Conservation (phyloP, 2,329 filamentous ascomycete species). For the Alternaria novae-zelandiae region DNA sequence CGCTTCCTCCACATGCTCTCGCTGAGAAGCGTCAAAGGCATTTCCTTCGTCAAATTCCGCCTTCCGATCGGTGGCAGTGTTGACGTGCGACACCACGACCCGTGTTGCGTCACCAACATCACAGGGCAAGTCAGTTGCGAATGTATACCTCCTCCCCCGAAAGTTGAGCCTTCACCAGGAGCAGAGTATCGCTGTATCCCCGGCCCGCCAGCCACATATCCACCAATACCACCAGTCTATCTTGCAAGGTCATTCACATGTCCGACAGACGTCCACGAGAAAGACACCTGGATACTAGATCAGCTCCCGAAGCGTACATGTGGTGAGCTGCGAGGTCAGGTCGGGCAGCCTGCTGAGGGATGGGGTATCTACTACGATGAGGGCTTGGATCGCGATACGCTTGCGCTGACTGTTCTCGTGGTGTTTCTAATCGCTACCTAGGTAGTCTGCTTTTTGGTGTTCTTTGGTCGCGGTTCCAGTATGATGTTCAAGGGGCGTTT, state of each 20-base stretch:
- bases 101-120: no score
- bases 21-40: no score
- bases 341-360: slow-evolving; percentile 30
- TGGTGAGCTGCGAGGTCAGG: slow-evolving; percentile 23
- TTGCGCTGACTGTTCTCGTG: slow-evolving; percentile 15
- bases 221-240: slow-evolving; percentile 29
- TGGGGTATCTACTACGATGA: slow-evolving; percentile 39
- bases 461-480: slow-evolving; percentile 27
- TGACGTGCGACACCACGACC: no score
- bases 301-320: slow-evolving; percentile 30
- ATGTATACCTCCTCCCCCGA: no score
- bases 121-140: no score
- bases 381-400: slow-evolving; percentile 24
- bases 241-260: slow-evolving; percentile 25
- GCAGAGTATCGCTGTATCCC: slow-evolving; percentile 34
- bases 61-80: no score
- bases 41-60: no score
- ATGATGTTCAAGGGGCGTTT: slow-evolving; percentile 35
- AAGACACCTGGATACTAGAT: slow-evolving; percentile 27
- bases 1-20: no score
- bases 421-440: slow-evolving; percentile 17
- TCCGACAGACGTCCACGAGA: slow-evolving; percentile 22
- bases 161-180: slow-evolving; percentile 12
- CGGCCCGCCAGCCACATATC: slow-evolving; percentile 21
- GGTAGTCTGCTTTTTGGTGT: slow-evolving; percentile 31